These are phyloP conservation scores for Pilatotrama ljubarskyi DNA, from an alignment of 768 basidiomycete genomes.

Conservation along the genomic window DNA sequence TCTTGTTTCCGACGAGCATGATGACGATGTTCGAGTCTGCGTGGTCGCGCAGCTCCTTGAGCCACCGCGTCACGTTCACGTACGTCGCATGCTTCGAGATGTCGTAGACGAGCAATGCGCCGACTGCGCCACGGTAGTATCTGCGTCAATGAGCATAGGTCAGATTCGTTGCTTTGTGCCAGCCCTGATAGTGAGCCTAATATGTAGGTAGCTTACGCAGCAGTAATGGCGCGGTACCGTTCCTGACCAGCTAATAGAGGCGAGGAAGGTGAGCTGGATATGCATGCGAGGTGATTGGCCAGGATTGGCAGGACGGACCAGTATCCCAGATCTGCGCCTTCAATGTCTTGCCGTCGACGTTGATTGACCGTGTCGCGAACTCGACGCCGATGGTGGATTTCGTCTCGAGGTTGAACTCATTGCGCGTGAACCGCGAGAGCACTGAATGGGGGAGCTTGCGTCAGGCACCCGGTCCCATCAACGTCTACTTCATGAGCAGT, in stretches of 20 bases:
- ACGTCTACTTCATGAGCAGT: neutral
- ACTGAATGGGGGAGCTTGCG: constrained; percentile 48
- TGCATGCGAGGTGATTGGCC: neutral
- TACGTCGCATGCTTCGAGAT: constrained; percentile 95
- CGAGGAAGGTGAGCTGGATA: neutral
- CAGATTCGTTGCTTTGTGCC: neutral
- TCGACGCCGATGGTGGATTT: constrained; percentile 99
- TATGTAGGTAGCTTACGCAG: constrained; percentile 63
- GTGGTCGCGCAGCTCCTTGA: constrained; percentile 96
- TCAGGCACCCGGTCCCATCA: constrained; percentile 1
- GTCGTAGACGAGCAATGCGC: constrained; percentile 91
- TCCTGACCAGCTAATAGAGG: constrained; percentile 85
- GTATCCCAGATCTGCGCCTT: constrained; percentile 99
- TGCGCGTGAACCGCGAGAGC: constrained; percentile 98
- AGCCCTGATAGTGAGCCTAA: too few relatives aligned
- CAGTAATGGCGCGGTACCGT: constrained; percentile 96
- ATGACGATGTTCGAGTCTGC: constrained; percentile 56
- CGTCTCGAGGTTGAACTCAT: constrained; percentile 98
- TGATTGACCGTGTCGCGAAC: constrained; percentile 94
- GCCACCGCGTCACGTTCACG: constrained; percentile 91
- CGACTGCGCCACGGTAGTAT: constrained; percentile 97
- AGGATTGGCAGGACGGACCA: constrained; percentile 50
- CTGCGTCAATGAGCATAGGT: constrained; percentile 38
- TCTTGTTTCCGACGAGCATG: constrained; percentile 42
- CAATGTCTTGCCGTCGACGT: constrained; percentile 94